Evolutionary conservation across 441 rosid genomes (phyloP).

Genomic region (Pelargonium citronellum): DNA sequence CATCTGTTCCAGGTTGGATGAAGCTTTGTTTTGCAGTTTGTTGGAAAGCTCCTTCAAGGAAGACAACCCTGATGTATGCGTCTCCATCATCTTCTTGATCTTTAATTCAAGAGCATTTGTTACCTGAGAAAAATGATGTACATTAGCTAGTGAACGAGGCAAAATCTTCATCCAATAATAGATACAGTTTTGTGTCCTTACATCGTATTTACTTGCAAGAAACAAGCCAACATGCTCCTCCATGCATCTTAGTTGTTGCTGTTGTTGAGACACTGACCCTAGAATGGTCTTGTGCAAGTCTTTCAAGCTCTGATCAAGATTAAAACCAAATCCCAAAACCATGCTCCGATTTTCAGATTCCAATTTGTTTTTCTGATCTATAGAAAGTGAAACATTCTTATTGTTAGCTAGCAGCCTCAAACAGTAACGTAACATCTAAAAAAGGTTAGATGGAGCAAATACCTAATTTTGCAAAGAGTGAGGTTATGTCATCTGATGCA

Average conservation of each 20-base stretch:
- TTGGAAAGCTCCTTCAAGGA: constrained; percentile 49
- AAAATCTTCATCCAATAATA: not conserved
- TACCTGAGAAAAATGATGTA: constrained; percentile 42
- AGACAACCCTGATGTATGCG: constrained; percentile 43
- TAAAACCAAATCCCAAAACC: constrained; percentile 76
- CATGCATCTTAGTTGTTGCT: constrained; percentile 66
- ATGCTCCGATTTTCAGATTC: constrained; percentile 64
- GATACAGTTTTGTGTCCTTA: constrained; percentile 31
- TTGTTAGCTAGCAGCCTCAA: not conserved
- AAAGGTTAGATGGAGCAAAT: constrained; percentile 2
- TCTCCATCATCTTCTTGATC: constrained; percentile 48
- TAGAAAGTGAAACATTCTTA: constrained; percentile 11
- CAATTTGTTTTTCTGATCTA: constrained; percentile 70
- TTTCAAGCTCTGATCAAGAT: constrained; percentile 66
- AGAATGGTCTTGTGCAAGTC: constrained; percentile 59
- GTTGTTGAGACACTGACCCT: constrained; percentile 82
- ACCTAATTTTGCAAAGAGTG: constrained; percentile 65
- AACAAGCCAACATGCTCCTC: constrained; percentile 64
- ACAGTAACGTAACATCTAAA: not conserved
- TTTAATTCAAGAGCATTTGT: constrained; percentile 48
- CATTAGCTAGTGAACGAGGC: not conserved
- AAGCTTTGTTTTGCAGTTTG: constrained; percentile 40
- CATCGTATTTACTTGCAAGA: constrained; percentile 74
- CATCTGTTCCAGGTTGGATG: constrained; percentile 47
- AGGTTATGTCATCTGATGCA: constrained; percentile 75